These are phyloP conservation scores for Austroboletus festivus DNA, from an alignment of 768 basidiomycete genomes.

Conservation along the genomic window DNA sequence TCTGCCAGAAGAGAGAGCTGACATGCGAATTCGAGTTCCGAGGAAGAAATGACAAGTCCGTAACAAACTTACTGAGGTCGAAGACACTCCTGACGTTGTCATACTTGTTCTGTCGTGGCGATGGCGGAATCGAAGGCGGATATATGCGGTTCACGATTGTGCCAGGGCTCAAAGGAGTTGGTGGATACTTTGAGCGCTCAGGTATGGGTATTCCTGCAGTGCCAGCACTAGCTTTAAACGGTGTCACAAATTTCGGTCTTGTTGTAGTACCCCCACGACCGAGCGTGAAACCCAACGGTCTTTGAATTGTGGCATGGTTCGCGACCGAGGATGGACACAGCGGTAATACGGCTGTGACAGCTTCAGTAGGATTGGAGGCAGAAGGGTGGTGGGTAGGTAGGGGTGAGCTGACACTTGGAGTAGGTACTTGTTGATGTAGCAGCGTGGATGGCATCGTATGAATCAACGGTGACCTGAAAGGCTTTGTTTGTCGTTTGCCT, in stretches of 20 bases:
- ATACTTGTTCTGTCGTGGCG: constrained; percentile 6
- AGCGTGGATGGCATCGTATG: constrained; percentile 8
- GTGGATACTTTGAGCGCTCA: constrained; percentile 1
- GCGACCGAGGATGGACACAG: constrained; percentile 32
- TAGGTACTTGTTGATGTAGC: constrained; percentile 19
- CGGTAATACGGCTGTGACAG: constrained; percentile 27
- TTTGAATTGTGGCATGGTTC: constrained; percentile 15
- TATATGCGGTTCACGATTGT: constrained; percentile 17
- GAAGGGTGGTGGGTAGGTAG: constrained; percentile 5
- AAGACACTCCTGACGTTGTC: constrained; percentile 27
- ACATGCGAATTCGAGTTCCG: background rate
- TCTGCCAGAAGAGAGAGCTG: constrained; percentile 38
- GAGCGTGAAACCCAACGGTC: constrained; percentile 24
- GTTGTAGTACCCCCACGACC: constrained; percentile 30
- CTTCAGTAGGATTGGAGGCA: constrained; percentile 4
- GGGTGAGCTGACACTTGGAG: constrained; percentile 30
- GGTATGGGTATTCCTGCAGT: background rate
- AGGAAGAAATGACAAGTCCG: background rate
- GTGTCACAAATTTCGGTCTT: constrained; percentile 50
- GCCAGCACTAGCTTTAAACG: constrained; percentile 55
- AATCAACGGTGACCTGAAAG: constrained; percentile 49
- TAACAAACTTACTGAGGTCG: constrained; percentile 40
- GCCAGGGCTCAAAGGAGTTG: background rate
- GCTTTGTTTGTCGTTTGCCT: constrained; percentile 26
- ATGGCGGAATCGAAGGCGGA: constrained; percentile 18